Evolutionary conservation across 352 stramenopile genomes (phyloP), one percentile per base, ranked within the genome.

Genomic region (Phytophthora ramorum): DNA sequence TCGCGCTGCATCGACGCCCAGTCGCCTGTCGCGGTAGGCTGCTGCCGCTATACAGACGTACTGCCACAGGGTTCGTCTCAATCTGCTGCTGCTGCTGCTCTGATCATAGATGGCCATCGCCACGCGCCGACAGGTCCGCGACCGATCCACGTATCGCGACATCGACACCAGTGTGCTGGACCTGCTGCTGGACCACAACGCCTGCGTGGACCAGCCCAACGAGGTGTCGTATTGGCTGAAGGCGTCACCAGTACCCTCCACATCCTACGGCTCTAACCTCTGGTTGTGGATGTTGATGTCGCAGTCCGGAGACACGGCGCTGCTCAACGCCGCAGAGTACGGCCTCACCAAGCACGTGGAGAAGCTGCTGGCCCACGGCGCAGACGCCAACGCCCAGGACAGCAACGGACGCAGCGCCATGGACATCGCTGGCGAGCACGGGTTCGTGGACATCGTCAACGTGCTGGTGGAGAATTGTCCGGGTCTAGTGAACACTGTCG

Each of bases 291-390:
- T 37, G 32, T 37, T 9, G 9, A 37, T 13, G 32, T 37, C 10
- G 6, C n/a, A 78, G 68, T 58, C 62, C n/a, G 66, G 66, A 28
- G 69, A 86, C 28, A 78, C 65, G 22, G 50, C 74, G 16, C 63
- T 87, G n/a, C 63, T 79, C 2, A 52, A 83, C 20, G 70, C 68
- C 7, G 38, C 75, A 3, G 68, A 78, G 35, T 76, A 81, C 66
- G 75, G 70, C 24, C 75, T 87, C 41, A 73, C 70, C 63, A 75
- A 77, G 35, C 75, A 87, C 60, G 73, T 84, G 16, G 59, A 81
- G 59, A 70, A 81, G n/a, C 71, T 87, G 43, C 28, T 83, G 3
- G 60, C 43, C 0, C 48, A 77, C 34, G 73, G 70, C 12, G 78
- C 73, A 10, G 73, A 87, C 19, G 34, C 51, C 14, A 66, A 55